A percentile compares a stretch with the other conserved stretches of the same genome.
phyloP scores from a whole-genome alignment of 371 early-diverging fungal genomes.

The Saksenaea oblongispora region DNA sequence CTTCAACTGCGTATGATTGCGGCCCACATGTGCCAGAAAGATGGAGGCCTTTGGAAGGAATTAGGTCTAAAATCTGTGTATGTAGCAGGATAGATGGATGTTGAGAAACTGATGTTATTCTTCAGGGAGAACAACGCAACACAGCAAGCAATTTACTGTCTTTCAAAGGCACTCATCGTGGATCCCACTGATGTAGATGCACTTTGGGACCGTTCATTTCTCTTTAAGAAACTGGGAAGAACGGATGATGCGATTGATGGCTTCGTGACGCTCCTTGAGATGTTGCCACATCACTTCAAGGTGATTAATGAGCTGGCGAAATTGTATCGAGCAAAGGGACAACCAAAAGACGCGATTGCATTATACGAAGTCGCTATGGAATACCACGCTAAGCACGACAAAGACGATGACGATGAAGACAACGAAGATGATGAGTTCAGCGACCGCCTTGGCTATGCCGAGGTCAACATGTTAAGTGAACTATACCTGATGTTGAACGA shows the following conservation, averaged over 20 bases:
- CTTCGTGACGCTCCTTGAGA: slow-evolving; percentile 46
- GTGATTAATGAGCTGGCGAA: slow-evolving; percentile 59
- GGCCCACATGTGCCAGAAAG: slow-evolving; percentile 84
- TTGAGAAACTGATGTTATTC: neutral
- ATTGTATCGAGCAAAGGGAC: slow-evolving; percentile 45
- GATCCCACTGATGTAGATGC: slow-evolving; percentile 72
- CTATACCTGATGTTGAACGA: slow-evolving; percentile 78
- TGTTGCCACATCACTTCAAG: slow-evolving; percentile 56
- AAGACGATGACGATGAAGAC: slow-evolving; percentile 22
- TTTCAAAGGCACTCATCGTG: slow-evolving; percentile 62
- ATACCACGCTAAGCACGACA: slow-evolving; percentile 32
- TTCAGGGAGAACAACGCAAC: slow-evolving; percentile 63
- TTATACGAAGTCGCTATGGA: slow-evolving; percentile 54
- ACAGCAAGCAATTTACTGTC: slow-evolving; percentile 85
- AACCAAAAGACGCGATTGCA: slow-evolving; percentile 54
- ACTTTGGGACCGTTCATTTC: slow-evolving; percentile 68
- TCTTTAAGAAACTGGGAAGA: slow-evolving; percentile 52
- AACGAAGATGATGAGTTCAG: slow-evolving; percentile 36
- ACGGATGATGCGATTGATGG: slow-evolving; percentile 55
- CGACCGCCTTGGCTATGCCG: slow-evolving; percentile 68
- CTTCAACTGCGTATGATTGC: slow-evolving; percentile 85
- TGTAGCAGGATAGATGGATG: slow-evolving; percentile 9
- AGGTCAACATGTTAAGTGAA: slow-evolving; percentile 84
- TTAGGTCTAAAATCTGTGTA: slow-evolving; percentile 75
- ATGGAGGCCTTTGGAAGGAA: slow-evolving; percentile 84